These are phyloP conservation scores for Rhodotorula sp. DNA, from an alignment of 1,284 basidiomycete species.

Conservation along the genomic window DNA sequence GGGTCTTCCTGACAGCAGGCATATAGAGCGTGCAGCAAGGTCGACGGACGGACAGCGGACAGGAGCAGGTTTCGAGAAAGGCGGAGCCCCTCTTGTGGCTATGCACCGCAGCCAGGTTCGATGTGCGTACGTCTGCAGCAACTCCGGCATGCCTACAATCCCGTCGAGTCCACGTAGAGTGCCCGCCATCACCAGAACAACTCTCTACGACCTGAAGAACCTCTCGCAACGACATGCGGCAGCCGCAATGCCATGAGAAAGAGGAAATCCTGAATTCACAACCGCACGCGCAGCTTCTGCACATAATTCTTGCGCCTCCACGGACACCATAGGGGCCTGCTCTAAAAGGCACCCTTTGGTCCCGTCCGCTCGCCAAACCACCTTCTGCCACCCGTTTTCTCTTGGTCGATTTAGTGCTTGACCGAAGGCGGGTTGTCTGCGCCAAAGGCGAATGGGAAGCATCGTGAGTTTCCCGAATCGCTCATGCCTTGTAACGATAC, in stretches of 20 bases:
- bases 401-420: conserved; percentile 34
- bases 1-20: no score
- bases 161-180: background rate
- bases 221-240: no score
- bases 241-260: background rate
- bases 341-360: background rate
- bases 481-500: background rate
- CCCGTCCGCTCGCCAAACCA: background rate
- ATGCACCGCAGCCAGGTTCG: background rate
- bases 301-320: background rate
- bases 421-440: conserved; percentile 40
- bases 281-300: background rate
- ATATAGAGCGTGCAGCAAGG: no score
- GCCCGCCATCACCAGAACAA: no score
- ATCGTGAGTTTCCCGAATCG: background rate
- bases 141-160: background rate
- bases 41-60: background rate
- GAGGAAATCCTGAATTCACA: background rate
- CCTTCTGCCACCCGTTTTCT: background rate
- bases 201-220: no score
- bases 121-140: background rate
- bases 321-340: background rate
- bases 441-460: no score
- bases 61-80: background rate
- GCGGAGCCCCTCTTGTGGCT: background rate